phyloP scores from a whole-genome alignment of 73 alveolate species.

The Tetrahymena malaccensis region DNA sequence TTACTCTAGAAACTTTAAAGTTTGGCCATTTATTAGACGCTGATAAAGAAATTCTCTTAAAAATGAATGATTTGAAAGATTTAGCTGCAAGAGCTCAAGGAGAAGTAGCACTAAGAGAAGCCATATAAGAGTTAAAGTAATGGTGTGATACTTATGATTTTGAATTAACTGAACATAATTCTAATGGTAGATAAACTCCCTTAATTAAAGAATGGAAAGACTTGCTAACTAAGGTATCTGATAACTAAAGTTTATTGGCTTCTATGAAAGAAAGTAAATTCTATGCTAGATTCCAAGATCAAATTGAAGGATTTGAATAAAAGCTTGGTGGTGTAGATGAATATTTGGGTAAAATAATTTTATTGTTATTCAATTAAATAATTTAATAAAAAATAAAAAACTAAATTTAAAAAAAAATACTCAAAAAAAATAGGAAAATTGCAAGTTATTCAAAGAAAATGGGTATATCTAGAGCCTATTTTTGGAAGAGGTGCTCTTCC shows the following conservation, averaged over 20 bases:
- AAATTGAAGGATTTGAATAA: conserved; percentile 89
- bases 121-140: conserved; percentile 80
- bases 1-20: conserved; percentile 91
- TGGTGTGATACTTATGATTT: conserved; percentile 74
- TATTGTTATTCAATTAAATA: no score
- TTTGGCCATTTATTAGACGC: conserved; percentile 79
- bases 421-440: not conserved
- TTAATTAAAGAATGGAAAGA: conserved; percentile 99
- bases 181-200: conserved; percentile 90
- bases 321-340: conserved; percentile 93
- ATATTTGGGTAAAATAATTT: conserved; percentile 60
- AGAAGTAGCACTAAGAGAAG: conserved; percentile 95
- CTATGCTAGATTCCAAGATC: conserved; percentile 88
- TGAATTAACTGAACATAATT: conserved; percentile 66
- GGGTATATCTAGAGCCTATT: conserved; percentile 99
- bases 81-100: conserved; percentile 98
- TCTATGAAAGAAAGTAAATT: conserved; percentile 95
- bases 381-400: no score
- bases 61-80: conserved; percentile 90
- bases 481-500: conserved; percentile 99
- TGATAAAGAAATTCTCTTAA: conserved; percentile 57
- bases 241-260: conserved; percentile 90
- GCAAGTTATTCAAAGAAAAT: conserved; percentile 88
- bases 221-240: conserved; percentile 96
- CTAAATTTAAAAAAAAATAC: not conserved